Evolutionary conservation across 108 stramenopile genomes (phyloP), one percentile per base, ranked within the genome.

Genomic region (Nitzschia sp.): DNA sequence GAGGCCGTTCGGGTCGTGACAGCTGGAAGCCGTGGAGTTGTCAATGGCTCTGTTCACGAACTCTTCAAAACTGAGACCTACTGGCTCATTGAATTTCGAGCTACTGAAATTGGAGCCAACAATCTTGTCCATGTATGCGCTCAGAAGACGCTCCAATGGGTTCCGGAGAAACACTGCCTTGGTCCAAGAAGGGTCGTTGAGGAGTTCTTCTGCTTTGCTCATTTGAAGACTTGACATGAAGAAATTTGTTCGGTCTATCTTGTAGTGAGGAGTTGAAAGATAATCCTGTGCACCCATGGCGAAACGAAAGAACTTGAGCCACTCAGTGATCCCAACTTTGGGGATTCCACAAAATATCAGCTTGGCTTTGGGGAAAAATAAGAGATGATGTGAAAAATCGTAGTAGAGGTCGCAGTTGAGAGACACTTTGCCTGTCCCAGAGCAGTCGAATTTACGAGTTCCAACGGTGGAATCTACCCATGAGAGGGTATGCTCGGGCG

Each of bases 261-360:
- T 85, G 52, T 67, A 67, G 26, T 85, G 73, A 7, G 84, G 84
- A 3, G 78, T 12, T 5, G 77, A 75, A 7, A 71, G 73, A 43
- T 84, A 84, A 67, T 84, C 83, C 26, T 75, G 73, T 34, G 83
- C 76, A 11, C 81, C 81, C 25, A 76, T 59, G 21, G 66, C 66
- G 55, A 72, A 74, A 19, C 70, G 50, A 69, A 66, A 57, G 65
- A 82, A 79, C 48, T 79, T 72, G 51, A 79, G 41, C 83, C 83
- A 84, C 55, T 75, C 69, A 0, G 83, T 80, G 22, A 84, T 66
- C 22, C 63, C 70, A 50, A 69, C 76, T 53, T 83, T 83, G n/a
- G 83, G 79, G 2, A 83, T 80, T 2, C 79, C 83, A 69, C 83
- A 83, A 67, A 83, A 78, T 24, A 73, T 73, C 15, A 83, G 72